phyloP scores from a whole-genome alignment of 148 eudicot genomes.

The Rhododendron griersonianum region DNA sequence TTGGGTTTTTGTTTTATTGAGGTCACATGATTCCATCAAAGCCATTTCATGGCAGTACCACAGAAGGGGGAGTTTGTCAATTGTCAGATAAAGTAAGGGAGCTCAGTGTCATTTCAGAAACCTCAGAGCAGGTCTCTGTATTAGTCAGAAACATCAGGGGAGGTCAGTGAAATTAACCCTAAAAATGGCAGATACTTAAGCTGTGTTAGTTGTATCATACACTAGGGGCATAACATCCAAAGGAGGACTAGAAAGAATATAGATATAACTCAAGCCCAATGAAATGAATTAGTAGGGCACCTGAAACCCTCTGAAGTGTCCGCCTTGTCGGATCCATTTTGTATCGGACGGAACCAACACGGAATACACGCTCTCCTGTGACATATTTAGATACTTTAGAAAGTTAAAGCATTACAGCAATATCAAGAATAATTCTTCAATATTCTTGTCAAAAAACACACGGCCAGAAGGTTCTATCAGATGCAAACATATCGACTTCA shows the following conservation, averaged over 20 bases:
- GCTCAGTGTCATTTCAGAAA: background rate
- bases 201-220: background rate
- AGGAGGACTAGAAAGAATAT: background rate
- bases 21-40: background rate
- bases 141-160: background rate
- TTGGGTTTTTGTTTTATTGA: too few species aligned
- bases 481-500: background rate
- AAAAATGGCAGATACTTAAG: background rate
- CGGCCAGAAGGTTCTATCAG: background rate
- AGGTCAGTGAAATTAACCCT: background rate
- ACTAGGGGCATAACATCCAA: background rate
- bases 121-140: background rate
- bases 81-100: background rate
- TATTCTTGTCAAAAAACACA: background rate
- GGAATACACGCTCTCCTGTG: slow-evolving; percentile 82
- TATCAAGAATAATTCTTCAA: slow-evolving; percentile 3
- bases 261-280: background rate
- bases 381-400: slow-evolving; percentile 12
- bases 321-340: slow-evolving; percentile 80
- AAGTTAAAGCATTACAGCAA: background rate
- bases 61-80: background rate
- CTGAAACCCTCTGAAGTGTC: slow-evolving; percentile 74
- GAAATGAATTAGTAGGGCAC: slow-evolving; percentile 23
- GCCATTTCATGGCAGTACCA: background rate
- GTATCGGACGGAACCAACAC: slow-evolving; percentile 68